Conservation (phyloP, 202 grass and related monocot genomes). For the Zoysia matrella region DNA sequence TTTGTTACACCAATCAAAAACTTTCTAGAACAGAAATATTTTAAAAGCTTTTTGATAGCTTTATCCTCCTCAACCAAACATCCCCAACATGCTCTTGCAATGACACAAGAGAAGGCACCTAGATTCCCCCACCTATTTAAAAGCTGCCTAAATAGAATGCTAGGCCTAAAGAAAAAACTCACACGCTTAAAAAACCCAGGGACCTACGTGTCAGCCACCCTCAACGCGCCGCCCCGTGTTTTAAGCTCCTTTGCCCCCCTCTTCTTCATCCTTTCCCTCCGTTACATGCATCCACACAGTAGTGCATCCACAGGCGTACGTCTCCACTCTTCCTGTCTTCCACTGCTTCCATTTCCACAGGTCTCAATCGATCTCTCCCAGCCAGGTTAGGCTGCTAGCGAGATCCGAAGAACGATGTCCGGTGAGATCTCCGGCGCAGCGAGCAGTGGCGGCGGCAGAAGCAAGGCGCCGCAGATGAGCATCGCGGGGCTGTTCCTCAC, state of each 20-base stretch:
- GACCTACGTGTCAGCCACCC: constrained; percentile 1
- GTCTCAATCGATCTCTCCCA: background rate
- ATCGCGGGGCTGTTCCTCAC: constrained; percentile 46
- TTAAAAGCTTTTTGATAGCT: background rate
- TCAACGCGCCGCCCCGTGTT: background rate
- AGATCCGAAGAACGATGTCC: background rate
- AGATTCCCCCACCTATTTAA: constrained; percentile 4
- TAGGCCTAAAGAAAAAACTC: background rate
- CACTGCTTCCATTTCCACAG: background rate
- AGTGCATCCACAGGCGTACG: constrained; percentile 33
- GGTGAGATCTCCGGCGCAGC: constrained; percentile 14
- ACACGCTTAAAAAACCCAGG: background rate
- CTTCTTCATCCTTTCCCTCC: constrained; percentile 2
- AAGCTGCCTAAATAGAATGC: background rate
- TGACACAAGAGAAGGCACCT: background rate
- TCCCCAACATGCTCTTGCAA: background rate
- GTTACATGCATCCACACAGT: background rate
- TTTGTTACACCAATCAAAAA: too few relatives aligned
- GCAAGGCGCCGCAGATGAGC: constrained; percentile 40
- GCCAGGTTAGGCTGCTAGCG: background rate
- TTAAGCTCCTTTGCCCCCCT: background rate
- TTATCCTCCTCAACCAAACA: background rate
- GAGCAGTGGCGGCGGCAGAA: background rate
- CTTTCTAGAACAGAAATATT: background rate
- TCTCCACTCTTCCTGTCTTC: background rate